Evolutionary conservation across 768 basidiomycete genomes (phyloP), one percentile per base, ranked within the genome.

Genomic region (Boletus insuetus): DNA sequence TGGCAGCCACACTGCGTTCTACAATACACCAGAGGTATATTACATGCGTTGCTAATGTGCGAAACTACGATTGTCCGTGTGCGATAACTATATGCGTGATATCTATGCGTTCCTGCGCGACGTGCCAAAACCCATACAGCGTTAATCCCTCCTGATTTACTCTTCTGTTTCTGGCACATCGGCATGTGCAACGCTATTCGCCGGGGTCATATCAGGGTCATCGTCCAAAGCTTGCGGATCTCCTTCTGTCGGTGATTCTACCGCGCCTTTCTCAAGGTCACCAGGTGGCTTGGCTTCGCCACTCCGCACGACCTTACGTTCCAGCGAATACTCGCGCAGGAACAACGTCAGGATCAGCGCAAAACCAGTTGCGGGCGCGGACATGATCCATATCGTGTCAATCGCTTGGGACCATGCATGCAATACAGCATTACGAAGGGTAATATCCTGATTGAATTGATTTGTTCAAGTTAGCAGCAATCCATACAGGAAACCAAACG

Each of bases 371-470:
- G 89, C 68, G 0, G 87, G 85, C 9, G 83, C 82, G 67, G 77
- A 77, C 22, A 85, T 80, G 40, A 84, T 58, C 87, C 88, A 90
- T 42, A 90, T 85, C 45, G 61, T 73, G 61, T 77, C 76, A 40
- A 90, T 83, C 2, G 86, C 81, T 32, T 77, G 71, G n/a, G 87
- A 78, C 69, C 83, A 89, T 0, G 85, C 86, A 51, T 86, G 75
- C 31, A 85, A 77, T 9, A 89, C 71, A 38, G 75, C 74, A 35
- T 74, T 61, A 13, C 83, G 83, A 29, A 76, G 65, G 12, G 63
- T 62, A 8, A 78, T 69, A 59, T 91, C 78, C 83, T 86, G 11
- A 8, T 31, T 16, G n/a, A n/a, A n/a, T n/a, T 3, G 3, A 41
- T 58, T 22, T 17, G 13, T 16, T 1, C 10, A 13, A 1, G 17